Percentiles rank a stretch among this genome's conserved stretches.
Conservation (phyloP, 2,329 filamentous ascomycete genomes). For the Aspergillus sp. region DNA sequence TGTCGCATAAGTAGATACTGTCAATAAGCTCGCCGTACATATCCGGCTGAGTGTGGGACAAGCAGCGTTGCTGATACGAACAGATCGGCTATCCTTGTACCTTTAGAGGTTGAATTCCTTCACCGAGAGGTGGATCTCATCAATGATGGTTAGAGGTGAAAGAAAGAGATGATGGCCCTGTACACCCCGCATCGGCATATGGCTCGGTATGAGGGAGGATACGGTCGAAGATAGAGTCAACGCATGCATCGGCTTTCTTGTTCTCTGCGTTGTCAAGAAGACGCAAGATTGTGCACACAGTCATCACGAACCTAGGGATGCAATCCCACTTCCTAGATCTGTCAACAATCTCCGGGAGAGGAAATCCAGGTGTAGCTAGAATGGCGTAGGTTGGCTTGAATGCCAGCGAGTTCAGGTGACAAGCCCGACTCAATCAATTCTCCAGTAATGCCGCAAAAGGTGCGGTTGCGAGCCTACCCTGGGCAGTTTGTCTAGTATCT, state of each 20-base stretch:
- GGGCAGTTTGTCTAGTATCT: constrained; percentile 69
- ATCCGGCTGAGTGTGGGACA: neutral
- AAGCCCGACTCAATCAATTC: neutral
- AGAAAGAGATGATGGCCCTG: neutral
- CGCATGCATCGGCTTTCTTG: neutral
- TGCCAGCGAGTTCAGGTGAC: neutral
- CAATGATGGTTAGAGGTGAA: neutral
- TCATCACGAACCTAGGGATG: constrained; percentile 77
- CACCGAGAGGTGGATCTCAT: neutral
- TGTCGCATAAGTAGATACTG: neutral
- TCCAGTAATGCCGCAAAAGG: neutral
- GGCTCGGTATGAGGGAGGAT: neutral
- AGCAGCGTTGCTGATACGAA: neutral
- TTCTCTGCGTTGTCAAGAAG: neutral
- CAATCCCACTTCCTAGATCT: constrained; percentile 60
- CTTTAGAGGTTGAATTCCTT: neutral
- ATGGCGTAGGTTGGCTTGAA: neutral
- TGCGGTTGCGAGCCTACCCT: constrained; percentile 60
- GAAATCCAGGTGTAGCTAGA: constrained; percentile 68
- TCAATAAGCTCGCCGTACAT: neutral
- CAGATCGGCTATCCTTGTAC: neutral
- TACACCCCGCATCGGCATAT: neutral
- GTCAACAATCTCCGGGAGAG: constrained; percentile 74
- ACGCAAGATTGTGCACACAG: constrained; percentile 42
- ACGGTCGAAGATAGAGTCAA: neutral